Evolutionary conservation across 1,139 yeast genomes (phyloP), one percentile per base, ranked within the genome.

Genomic region (Diutina scorzettiae): DNA sequence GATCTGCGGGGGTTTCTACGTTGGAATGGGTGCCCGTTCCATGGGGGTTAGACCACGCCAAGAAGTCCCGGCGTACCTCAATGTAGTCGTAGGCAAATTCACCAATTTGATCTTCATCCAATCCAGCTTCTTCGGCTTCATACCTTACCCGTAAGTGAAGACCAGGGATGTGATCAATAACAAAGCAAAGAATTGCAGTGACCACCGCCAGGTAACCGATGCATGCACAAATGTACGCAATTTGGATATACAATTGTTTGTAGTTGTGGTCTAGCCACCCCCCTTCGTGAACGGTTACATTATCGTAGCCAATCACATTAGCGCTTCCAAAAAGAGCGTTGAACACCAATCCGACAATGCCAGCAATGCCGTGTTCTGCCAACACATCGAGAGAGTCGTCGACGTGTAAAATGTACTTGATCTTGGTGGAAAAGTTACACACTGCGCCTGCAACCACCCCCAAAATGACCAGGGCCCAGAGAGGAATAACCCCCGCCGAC

Each of bases 311-410:
- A 49, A 91, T 75, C 43, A 91, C 94, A 59, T 86, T 81, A 46
- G 83, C 74, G 7, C 89, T 85, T 12, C 86, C 96, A 56, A 91
- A 87, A 3, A 91, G 57, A 0, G 87, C 96, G 57, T 89, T 89
- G 64, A 86, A 87, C 12, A 91, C 47, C 40, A 89, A 71, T 0
- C 98, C 97, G 42, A 91, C 73, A 42, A 87, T 71, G 30, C 98
- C 98, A 0, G 97, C 97, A 54, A 91, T 73, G 44, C 96, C 97
- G 81, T 91, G 98, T 76, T 89, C 97, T 19, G 97, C 97, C 59
- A 91, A 73, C 42, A 89, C 81, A 80, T 91, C 97, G 54, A 91
- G 70, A 3, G 96, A 81, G 62, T 91, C 98, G 59, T 91, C 97
- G 45, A 87, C 91, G 47, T 73, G 73, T 44, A 82, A 66, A 47